Evolutionary conservation across 1,284 basidiomycete genomes (phyloP).

Genomic region (Puccinia brachypodii): DNA sequence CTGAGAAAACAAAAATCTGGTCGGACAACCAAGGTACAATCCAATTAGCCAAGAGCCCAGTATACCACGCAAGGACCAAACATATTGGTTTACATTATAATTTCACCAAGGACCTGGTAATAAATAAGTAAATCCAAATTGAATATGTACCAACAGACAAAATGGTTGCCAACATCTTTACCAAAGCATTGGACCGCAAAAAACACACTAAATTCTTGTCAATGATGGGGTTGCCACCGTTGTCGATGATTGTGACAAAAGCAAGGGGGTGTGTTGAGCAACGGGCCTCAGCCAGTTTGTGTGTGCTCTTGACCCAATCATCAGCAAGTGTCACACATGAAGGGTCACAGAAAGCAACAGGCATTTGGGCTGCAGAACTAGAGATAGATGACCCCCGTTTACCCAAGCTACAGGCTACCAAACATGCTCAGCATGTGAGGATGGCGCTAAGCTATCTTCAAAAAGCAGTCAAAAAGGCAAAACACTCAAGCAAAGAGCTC

Average conservation of each 20-base stretch:
- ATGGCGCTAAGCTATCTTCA: not conserved
- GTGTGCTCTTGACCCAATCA: not conserved
- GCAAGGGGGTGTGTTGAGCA: slow-evolving; percentile 12
- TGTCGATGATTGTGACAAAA: not conserved
- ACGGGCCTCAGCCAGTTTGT: not conserved
- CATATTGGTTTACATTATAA: slow-evolving; percentile 29
- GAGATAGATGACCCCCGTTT: not conserved
- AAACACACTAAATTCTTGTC: not conserved
- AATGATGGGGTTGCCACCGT: slow-evolving; percentile 19
- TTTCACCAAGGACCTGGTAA: slow-evolving; percentile 2
- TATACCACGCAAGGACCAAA: slow-evolving; percentile 42
- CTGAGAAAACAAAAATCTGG: not conserved
- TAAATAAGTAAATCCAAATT: slow-evolving; percentile 16
- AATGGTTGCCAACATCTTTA: slow-evolving; percentile 1
- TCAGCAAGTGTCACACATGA: not conserved
- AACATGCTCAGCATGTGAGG: not conserved
- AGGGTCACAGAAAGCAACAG: not conserved
- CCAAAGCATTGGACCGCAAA: slow-evolving; percentile 11
- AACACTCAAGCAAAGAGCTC: not conserved
- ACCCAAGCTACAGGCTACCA: not conserved
- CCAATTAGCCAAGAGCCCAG: slow-evolving; percentile 23
- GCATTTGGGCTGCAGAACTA: not conserved
- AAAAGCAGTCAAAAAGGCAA: not conserved
- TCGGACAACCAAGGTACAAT: slow-evolving; percentile 31
- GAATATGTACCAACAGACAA: slow-evolving; percentile 13